Conservation (phyloP, 2,329 filamentous ascomycete genomes). For the Aspergillus intermedius region DNA sequence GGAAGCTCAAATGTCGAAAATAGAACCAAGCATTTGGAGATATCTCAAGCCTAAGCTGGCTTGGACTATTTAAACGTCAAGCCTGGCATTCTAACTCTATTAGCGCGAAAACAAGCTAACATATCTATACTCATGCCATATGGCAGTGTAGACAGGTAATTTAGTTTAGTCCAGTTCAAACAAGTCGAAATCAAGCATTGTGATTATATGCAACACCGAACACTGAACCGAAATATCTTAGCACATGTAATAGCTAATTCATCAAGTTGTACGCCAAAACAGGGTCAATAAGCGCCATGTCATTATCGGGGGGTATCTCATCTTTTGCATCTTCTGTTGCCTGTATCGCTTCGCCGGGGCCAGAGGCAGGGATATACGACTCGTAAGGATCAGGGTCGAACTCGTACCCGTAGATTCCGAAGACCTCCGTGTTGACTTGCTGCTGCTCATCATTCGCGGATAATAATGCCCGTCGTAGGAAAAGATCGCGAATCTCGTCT, state of each 20-base stretch:
- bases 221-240: too few species aligned
- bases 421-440: conserved; percentile 18
- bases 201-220: too few species aligned
- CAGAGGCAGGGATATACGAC: conserved; percentile 5
- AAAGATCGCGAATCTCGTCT: conserved; percentile 35
- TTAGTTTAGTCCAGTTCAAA: too few species aligned
- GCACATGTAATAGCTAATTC: conserved; percentile 5
- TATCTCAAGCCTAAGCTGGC: too few species aligned
- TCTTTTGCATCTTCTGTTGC: conserved; percentile 10
- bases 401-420: conserved; percentile 33
- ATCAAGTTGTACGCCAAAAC: conserved; percentile 25
- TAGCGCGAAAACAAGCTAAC: too few species aligned
- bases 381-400: conserved; percentile 15
- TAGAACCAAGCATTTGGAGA: too few species aligned
- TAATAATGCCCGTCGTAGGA: conserved; percentile 34
- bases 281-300: conserved; percentile 31
- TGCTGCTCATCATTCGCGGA: conserved; percentile 16
- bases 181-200: too few species aligned
- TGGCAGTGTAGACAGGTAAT: too few species aligned
- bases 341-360: conserved; percentile 1
- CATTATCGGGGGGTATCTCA: conserved; percentile 25
- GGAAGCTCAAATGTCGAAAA: too few species aligned
- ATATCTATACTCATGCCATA: too few species aligned
- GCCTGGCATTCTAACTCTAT: too few species aligned
- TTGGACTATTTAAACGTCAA: too few species aligned